Conservation (phyloP, 306 rosid genomes). For the Oxytropis ochrocephala region DNA sequence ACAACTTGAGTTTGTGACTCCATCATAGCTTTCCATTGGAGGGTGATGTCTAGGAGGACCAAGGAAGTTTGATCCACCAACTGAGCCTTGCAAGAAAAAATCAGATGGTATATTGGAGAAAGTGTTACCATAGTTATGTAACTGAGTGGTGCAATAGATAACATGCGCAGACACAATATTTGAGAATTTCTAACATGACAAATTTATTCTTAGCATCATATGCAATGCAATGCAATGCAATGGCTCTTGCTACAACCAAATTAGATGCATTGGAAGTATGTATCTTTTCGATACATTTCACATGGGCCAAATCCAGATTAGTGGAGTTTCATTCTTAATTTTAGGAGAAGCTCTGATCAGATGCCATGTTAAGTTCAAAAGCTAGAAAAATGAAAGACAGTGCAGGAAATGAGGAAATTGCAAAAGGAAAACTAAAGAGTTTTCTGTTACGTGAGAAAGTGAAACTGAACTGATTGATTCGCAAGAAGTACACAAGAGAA, state of each 20-base stretch:
- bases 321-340: too few relatives aligned
- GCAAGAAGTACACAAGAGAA: too few relatives aligned
- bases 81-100: slow-evolving; percentile 55
- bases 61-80: slow-evolving; percentile 40
- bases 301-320: not conserved
- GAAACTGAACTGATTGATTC: too few relatives aligned
- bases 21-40: slow-evolving; percentile 49
- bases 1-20: slow-evolving; percentile 69
- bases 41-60: slow-evolving; percentile 46
- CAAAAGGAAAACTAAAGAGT: too few relatives aligned
- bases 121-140: too few relatives aligned
- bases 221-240: too few relatives aligned
- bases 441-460: too few relatives aligned
- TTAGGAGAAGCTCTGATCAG: too few relatives aligned
- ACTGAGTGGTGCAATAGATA: not conserved
- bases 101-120: slow-evolving; percentile 41
- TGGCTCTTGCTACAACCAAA: not conserved
- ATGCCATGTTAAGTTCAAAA: too few relatives aligned
- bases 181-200: not conserved
- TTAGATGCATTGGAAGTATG: not conserved
- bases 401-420: too few relatives aligned
- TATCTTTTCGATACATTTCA: not conserved
- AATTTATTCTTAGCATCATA: not conserved
- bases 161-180: not conserved
- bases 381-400: too few relatives aligned